Conservation (phyloP, 306 rosid species). For the Malus orientalis region DNA sequence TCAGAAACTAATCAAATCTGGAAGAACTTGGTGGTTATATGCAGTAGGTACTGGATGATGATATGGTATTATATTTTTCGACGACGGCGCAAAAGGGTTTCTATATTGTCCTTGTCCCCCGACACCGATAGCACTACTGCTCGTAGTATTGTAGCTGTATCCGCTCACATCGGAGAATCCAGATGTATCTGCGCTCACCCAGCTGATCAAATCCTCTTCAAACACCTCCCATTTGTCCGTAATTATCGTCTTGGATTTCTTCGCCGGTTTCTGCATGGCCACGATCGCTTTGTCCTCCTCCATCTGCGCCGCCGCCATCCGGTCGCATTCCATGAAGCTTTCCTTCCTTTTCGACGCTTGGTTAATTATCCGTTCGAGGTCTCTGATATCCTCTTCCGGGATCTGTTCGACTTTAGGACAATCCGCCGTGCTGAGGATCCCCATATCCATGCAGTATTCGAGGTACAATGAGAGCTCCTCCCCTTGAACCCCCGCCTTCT, state of each 20-base stretch:
- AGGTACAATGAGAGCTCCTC: slow-evolving; percentile 38
- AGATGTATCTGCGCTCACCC: neutral
- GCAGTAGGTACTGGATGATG: neutral
- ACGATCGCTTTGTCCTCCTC: slow-evolving; percentile 20
- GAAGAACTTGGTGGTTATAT: slow-evolving; percentile 36
- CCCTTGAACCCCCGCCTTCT: slow-evolving; percentile 44
- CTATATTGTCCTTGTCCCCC: neutral
- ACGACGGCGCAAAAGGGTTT: slow-evolving; percentile 34
- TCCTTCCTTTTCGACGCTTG: slow-evolving; percentile 12
- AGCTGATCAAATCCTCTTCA: slow-evolving; percentile 36
- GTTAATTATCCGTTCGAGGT: slow-evolving; percentile 44
- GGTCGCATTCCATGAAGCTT: neutral
- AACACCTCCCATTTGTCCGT: slow-evolving; percentile 81
- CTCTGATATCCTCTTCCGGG: slow-evolving; percentile 44
- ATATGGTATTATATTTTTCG: slow-evolving; percentile 16
- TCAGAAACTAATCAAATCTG: slow-evolving; percentile 76
- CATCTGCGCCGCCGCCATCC: neutral
- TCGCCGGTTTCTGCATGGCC: neutral
- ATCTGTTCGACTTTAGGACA: slow-evolving; percentile 52
- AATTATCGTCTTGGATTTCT: slow-evolving; percentile 39
- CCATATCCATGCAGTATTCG: slow-evolving; percentile 48
- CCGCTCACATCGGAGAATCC: neutral
- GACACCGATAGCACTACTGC: neutral
- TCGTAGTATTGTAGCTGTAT: neutral
- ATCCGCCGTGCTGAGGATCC: slow-evolving; percentile 55